Base-by-base conservation (phyloP, 2,329 filamentous ascomycete genomes). In the Monosporascus sp. region DNA sequence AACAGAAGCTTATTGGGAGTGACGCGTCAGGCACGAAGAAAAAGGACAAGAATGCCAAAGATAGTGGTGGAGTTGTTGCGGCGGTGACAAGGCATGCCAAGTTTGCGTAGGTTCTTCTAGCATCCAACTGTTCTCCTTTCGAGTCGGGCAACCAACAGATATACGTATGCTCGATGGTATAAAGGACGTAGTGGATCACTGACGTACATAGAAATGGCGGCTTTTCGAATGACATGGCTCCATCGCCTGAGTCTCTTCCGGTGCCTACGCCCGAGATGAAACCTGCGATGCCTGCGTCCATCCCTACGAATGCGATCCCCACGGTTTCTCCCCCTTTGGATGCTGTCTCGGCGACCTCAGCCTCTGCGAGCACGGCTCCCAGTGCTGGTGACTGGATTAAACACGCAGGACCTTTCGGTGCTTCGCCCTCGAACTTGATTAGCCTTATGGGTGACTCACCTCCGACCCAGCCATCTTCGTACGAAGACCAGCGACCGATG, bases 1-100 rank as follows among this genome's bases (percentile, higher is more conserved):
- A 64, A 49, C 58, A 66, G 52, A 66, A 65, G 58, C 65, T 67
- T 66, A 65, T 64, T 50, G 55, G 56, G 51, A 59, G 55, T 63
- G 60, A 64, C 53, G 58, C 55, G 56, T 51, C 63, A 68, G 67
- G 62, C 60, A 61, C 64, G 61, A 69, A 66, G 66, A 68, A 69
- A 60, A 67, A 68, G 63, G 65, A 68, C 37, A 68, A 64, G 57
- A 63, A 69, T 67, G 66, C 54, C 53, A 70, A 66, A 67, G 67
- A 69, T 51, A 61, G 57, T 56, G 66, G 66, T 59, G 66, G 67
- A 47, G 66, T 69, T 55, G 60, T 68, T 45, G 66, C 66, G 37
- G 67, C 67, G 65, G 66, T 70, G 64, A 69, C 66, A n/a, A 69
- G 58, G 60, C 65, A 70, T 60, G 65, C 65, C 55, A 68, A 66